These are phyloP conservation scores for Phytophthora ohioensis DNA, from an alignment of 352 stramenopile species.

Conservation along the genomic window DNA sequence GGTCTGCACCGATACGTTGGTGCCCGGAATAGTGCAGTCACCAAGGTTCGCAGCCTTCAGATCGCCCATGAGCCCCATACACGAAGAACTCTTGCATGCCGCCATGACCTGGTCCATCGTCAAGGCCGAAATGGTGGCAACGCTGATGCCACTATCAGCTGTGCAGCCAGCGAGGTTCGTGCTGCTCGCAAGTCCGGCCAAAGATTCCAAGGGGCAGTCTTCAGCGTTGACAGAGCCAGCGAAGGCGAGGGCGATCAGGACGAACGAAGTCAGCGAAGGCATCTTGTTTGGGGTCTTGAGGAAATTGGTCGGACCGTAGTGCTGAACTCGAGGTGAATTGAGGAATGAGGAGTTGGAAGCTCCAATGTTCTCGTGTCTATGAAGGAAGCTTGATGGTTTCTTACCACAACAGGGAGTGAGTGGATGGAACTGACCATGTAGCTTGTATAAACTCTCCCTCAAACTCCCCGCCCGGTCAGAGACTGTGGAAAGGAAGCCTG, in stretches of 20 bases:
- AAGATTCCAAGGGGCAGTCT: slow-evolving; percentile 23
- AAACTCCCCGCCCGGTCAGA: slow-evolving; percentile 3
- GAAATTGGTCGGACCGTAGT: slow-evolving; percentile 11
- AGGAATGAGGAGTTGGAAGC: slow-evolving; percentile 13
- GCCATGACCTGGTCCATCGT: slow-evolving; percentile 19
- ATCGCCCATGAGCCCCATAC: slow-evolving; percentile 29
- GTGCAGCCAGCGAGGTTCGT: slow-evolving; percentile 29
- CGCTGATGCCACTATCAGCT: slow-evolving; percentile 26
- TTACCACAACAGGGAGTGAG: slow-evolving; percentile 16
- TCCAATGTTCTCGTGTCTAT: not conserved
- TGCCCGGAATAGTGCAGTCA: slow-evolving; percentile 35
- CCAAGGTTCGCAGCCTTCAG: slow-evolving; percentile 22
- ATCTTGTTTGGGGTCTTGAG: slow-evolving; percentile 23
- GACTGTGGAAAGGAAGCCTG: not conserved
- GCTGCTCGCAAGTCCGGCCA: slow-evolving; percentile 21
- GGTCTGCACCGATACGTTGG: slow-evolving; percentile 29
- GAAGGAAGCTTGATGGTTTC: slow-evolving; percentile 14
- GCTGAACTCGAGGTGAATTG: slow-evolving; percentile 23
- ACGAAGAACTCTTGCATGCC: slow-evolving; percentile 23
- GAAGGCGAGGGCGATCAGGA: slow-evolving; percentile 18
- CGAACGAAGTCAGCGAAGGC: slow-evolving; percentile 22
- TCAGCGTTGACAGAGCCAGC: slow-evolving; percentile 9
- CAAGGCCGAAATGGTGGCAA: slow-evolving; percentile 21
- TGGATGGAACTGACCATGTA: slow-evolving; percentile 22
- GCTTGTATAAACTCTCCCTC: slow-evolving; percentile 16